Evolutionary conservation across 768 basidiomycete genomes (phyloP).

Genomic region (Tulasnella sp.): DNA sequence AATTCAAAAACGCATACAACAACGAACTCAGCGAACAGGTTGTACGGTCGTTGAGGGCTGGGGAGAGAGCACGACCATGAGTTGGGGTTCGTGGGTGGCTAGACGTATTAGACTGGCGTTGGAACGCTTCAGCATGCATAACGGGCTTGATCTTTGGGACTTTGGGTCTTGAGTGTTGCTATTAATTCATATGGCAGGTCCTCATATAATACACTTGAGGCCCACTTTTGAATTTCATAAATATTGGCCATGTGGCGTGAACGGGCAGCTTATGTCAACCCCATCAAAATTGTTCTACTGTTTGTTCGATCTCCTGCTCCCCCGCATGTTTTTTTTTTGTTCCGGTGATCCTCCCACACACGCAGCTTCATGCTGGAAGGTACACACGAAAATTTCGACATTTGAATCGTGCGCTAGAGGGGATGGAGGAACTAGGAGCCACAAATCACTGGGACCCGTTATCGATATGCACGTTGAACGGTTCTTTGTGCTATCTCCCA

Average conservation of each 20-base stretch:
- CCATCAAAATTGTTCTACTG: neutral
- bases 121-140: too few species aligned
- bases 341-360: neutral
- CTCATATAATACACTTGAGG: neutral
- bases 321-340: neutral
- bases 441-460: too few species aligned
- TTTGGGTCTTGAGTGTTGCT: neutral
- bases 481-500: neutral
- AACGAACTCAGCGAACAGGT: neutral
- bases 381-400: neutral
- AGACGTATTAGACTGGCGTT: too few species aligned
- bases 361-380: neutral
- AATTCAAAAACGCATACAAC: constrained; percentile 37
- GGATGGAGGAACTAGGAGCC: too few species aligned
- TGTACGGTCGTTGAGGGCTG: neutral
- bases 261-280: neutral
- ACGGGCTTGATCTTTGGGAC: neutral
- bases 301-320: neutral
- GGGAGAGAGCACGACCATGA: neutral
- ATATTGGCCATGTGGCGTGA: neutral
- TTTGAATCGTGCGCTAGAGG: too few species aligned
- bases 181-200: neutral
- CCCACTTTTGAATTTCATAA: neutral
- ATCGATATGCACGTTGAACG: neutral
- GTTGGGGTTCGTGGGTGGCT: neutral